A percentile compares a stretch with the other conserved stretches of the same genome.
phyloP scores from a whole-genome alignment of 352 stramenopile species.

The Phytopythium oedochilum region DNA sequence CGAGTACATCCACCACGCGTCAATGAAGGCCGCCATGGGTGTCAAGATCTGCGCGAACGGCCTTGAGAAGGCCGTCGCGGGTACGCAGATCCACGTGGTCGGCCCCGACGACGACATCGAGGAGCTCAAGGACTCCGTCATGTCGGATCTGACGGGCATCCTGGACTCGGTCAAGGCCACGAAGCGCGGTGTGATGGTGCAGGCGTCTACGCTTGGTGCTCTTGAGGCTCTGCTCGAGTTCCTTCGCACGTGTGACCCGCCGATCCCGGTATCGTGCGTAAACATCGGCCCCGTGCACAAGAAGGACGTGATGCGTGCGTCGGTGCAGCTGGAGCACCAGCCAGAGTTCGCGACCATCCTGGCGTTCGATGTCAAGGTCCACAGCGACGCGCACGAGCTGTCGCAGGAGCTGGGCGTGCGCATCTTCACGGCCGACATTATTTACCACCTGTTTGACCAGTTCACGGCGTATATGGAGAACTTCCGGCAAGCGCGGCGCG shows the following conservation, averaged over 20 bases:
- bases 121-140: slow-evolving; percentile 97
- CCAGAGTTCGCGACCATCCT: slow-evolving; percentile 97
- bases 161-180: slow-evolving; percentile 95
- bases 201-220: slow-evolving; percentile 98
- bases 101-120: slow-evolving; percentile 96
- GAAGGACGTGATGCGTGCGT: slow-evolving; percentile 98
- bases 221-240: slow-evolving; percentile 98
- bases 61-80: slow-evolving; percentile 97
- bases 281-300: slow-evolving; percentile 98
- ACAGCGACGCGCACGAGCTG: slow-evolving; percentile 90
- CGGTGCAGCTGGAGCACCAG: slow-evolving; percentile 98
- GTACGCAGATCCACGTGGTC: slow-evolving; percentile 97
- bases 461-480: slow-evolving; percentile 98
- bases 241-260: slow-evolving; percentile 91
- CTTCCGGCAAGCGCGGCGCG: slow-evolving; percentile 87
- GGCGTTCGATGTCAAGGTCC: slow-evolving; percentile 98
- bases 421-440: slow-evolving; percentile 99
- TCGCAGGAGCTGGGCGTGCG: slow-evolving; percentile 92
- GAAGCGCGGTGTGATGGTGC: slow-evolving; percentile 97
- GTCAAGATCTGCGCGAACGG: slow-evolving; percentile 98
- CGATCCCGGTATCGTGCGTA: slow-evolving; percentile 93
- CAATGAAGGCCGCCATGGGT: slow-evolving; percentile 97
- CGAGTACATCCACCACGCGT: slow-evolving; percentile 95
- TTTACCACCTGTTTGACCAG: slow-evolving; percentile 99
- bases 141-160: slow-evolving; percentile 95